phyloP scores from a whole-genome alignment of 2,329 filamentous ascomycete species.

The Phialophora expanda region DNA sequence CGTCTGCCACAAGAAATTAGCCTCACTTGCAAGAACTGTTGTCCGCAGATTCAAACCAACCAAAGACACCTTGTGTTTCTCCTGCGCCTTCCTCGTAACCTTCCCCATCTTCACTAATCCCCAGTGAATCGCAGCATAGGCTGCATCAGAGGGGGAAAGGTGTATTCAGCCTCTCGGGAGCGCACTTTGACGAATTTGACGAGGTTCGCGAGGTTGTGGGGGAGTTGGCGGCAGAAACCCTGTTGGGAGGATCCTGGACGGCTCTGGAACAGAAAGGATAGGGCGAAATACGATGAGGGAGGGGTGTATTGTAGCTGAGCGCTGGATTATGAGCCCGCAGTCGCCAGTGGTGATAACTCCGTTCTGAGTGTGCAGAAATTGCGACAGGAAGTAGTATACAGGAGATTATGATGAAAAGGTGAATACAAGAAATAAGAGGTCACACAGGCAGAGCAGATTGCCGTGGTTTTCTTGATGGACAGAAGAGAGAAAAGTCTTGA shows the following conservation, averaged over 20 bases:
- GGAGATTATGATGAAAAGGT: conserved; percentile 6
- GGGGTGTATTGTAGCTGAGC: conserved; percentile 8
- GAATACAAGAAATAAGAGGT: conserved; percentile 1
- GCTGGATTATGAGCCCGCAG: conserved; percentile 3
- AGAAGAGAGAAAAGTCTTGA: conserved; percentile 8
- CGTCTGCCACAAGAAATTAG: conserved; percentile 64
- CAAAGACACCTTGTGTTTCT: conserved; percentile 59
- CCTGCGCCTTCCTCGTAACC: conserved; percentile 59
- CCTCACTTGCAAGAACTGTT: conserved; percentile 11
- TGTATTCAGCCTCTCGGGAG: conserved; percentile 24
- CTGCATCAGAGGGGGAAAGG: conserved; percentile 31
- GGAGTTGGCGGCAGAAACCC: neutral
- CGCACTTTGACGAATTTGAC: conserved; percentile 1
- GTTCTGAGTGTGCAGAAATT: neutral
- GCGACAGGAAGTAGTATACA: conserved; percentile 21
- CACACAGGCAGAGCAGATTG: conserved; percentile 4
- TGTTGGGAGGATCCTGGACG: too few species aligned
- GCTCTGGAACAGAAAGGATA: neutral
- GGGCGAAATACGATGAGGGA: neutral
- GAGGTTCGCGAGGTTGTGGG: neutral
- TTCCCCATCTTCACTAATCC: conserved; percentile 51
- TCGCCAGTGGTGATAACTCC: conserved; percentile 2
- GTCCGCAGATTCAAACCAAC: conserved; percentile 46
- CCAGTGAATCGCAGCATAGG: conserved; percentile 33
- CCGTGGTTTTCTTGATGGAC: conserved; percentile 5